Conservation (phyloP, 1,284 basidiomycete genomes). For the Schizophyllum amplum region DNA sequence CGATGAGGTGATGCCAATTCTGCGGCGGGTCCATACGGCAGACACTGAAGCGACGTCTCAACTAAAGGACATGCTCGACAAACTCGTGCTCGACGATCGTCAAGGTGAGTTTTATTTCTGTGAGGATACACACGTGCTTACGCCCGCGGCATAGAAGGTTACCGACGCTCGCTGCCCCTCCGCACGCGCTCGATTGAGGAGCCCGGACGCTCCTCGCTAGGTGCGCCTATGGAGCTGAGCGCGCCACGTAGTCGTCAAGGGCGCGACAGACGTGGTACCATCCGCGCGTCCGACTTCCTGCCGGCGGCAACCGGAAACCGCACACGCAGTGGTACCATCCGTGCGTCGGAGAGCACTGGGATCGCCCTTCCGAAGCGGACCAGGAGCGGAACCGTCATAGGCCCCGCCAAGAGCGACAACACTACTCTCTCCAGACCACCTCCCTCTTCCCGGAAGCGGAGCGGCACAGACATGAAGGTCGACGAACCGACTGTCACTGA, state of each 20-base stretch:
- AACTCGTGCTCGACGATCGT: too few species aligned
- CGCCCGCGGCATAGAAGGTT: too few species aligned
- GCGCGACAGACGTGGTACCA: constrained; percentile 38
- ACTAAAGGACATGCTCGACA: too few species aligned
- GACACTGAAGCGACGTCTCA: background rate
- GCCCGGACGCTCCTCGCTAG: constrained; percentile 10
- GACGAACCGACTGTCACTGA: constrained; percentile 2
- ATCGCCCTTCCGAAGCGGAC: constrained; percentile 22
- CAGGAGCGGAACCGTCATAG: constrained; percentile 31
- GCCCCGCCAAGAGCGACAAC: constrained; percentile 8
- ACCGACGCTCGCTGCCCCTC: too few species aligned
- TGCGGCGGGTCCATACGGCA: background rate
- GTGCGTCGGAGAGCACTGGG: background rate
- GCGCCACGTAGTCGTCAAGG: constrained; percentile 11
- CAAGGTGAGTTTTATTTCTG: too few species aligned
- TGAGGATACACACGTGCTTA: too few species aligned
- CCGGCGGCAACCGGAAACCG: constrained; percentile 1
- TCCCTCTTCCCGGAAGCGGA: constrained; percentile 1
- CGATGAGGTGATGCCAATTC: constrained; percentile 1
- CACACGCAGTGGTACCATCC: constrained; percentile 5
- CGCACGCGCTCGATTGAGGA: constrained; percentile 15
- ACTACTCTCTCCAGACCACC: constrained; percentile 4
- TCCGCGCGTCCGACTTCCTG: constrained; percentile 36
- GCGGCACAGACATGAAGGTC: constrained; percentile 9
- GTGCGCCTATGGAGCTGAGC: constrained; percentile 10